These are phyloP conservation scores for Neofusicoccum parvum DNA, from an alignment of 2,329 filamentous ascomycete genomes.

Conservation along the genomic window DNA sequence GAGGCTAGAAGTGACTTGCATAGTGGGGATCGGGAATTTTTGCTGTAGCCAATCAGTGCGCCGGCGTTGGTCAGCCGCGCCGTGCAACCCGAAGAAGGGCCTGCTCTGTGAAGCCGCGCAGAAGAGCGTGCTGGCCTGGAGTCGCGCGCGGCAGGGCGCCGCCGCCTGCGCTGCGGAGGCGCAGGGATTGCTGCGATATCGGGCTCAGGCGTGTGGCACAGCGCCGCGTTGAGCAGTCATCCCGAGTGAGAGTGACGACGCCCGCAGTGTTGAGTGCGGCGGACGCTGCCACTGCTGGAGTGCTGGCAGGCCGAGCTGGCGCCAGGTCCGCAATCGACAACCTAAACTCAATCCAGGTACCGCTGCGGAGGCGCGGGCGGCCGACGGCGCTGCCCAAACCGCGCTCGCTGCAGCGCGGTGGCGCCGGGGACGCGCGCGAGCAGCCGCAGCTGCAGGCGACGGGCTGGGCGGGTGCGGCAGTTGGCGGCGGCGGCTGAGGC, in stretches of 20 bases:
- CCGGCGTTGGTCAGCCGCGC: conserved; percentile 6
- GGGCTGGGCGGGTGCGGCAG: neutral
- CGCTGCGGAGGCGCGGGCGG: neutral
- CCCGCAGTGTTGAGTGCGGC: too few species aligned
- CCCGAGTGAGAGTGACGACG: neutral
- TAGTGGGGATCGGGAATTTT: neutral
- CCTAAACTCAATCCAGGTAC: neutral
- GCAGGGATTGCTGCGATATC: neutral
- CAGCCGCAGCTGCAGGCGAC: neutral
- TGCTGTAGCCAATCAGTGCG: neutral
- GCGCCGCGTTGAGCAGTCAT: neutral
- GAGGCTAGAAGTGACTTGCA: conserved; percentile 14
- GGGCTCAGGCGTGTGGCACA: neutral
- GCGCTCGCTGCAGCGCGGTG: neutral
- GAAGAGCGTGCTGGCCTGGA: neutral
- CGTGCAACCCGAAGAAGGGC: neutral
- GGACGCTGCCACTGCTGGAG: too few species aligned
- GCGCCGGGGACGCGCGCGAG: neutral
- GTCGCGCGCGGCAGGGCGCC: neutral
- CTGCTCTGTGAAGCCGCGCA: neutral
- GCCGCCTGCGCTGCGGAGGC: neutral
- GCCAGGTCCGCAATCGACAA: neutral
- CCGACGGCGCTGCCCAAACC: neutral
- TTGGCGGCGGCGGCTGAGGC: neutral
- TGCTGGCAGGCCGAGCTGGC: neutral